Conservation (phyloP, 768 basidiomycete genomes). For the Lactarius pseudohatsudake region DNA sequence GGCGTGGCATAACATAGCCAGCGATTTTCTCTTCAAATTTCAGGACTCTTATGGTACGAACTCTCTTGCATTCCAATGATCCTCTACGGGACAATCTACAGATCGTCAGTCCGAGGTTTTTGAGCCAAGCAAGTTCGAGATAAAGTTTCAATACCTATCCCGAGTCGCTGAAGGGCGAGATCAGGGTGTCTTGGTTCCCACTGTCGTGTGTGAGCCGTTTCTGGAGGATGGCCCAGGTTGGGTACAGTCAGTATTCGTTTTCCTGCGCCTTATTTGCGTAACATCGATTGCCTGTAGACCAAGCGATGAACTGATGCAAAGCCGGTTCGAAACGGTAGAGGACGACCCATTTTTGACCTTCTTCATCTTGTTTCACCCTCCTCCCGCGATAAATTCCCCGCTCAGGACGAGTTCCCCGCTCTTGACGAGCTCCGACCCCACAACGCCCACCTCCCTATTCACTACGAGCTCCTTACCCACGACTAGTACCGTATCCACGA, state of each 20-base stretch:
- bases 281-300: slow-evolving; percentile 1
- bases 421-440: neutral
- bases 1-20: slow-evolving; percentile 14
- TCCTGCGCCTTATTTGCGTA: neutral
- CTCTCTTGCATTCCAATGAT: neutral
- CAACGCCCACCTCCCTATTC: neutral
- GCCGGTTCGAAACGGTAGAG: slow-evolving; percentile 1
- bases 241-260: slow-evolving; percentile 1
- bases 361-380: slow-evolving; percentile 14
- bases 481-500: neutral
- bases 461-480: neutral
- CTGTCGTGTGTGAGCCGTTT: neutral
- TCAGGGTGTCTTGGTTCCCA: neutral
- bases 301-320: slow-evolving; percentile 14
- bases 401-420: neutral
- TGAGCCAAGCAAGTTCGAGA: slow-evolving; percentile 13
- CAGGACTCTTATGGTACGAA: slow-evolving; percentile 15
- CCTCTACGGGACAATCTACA: neutral
- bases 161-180: neutral
- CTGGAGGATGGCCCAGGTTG: slow-evolving; percentile 6
- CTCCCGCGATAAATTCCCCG: neutral
- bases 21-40: slow-evolving; percentile 15
- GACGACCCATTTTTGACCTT: slow-evolving; percentile 12
- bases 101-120: neutral
- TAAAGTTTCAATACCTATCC: slow-evolving; percentile 12